phyloP scores from a whole-genome alignment of 371 early-diverging fungal genomes.

The Furculomyces boomerangus region DNA sequence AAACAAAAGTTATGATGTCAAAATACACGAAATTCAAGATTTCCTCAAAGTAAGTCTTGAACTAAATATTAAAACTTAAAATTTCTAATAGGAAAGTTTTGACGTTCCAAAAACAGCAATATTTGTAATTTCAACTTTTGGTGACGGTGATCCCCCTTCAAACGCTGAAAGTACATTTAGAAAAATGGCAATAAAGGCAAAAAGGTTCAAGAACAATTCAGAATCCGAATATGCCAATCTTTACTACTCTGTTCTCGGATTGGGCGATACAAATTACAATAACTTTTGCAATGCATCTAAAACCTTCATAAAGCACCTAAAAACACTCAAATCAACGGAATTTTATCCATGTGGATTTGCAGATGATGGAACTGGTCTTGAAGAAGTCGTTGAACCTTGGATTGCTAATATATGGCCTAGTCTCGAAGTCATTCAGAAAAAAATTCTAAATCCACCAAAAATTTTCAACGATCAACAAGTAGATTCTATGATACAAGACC shows the following conservation, averaged over 20 bases:
- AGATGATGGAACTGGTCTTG: slow-evolving; percentile 85
- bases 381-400: slow-evolving; percentile 82
- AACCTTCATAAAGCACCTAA: slow-evolving; percentile 49
- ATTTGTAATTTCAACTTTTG: slow-evolving; percentile 76
- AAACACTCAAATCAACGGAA: slow-evolving; percentile 47
- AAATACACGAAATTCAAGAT: neutral
- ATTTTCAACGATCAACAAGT: no score
- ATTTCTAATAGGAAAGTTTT: no score
- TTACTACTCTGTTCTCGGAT: slow-evolving; percentile 26
- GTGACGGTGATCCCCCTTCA: slow-evolving; percentile 91
- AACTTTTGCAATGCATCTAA: slow-evolving; percentile 75
- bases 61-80: no score
- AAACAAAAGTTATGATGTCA: slow-evolving; percentile 42
- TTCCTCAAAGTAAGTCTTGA: neutral
- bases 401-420: slow-evolving; percentile 63
- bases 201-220: neutral
- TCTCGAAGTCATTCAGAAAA: slow-evolving; percentile 22
- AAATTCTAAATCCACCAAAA: no score
- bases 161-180: slow-evolving; percentile 78
- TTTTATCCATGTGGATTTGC: slow-evolving; percentile 65
- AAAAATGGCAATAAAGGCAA: slow-evolving; percentile 33
- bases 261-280: slow-evolving; percentile 86
- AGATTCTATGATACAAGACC: no score
- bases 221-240: slow-evolving; percentile 9
- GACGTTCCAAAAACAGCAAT: no score